Base-by-base conservation (phyloP, 257 asterid genomes). In the Coffea eugenioides region DNA sequence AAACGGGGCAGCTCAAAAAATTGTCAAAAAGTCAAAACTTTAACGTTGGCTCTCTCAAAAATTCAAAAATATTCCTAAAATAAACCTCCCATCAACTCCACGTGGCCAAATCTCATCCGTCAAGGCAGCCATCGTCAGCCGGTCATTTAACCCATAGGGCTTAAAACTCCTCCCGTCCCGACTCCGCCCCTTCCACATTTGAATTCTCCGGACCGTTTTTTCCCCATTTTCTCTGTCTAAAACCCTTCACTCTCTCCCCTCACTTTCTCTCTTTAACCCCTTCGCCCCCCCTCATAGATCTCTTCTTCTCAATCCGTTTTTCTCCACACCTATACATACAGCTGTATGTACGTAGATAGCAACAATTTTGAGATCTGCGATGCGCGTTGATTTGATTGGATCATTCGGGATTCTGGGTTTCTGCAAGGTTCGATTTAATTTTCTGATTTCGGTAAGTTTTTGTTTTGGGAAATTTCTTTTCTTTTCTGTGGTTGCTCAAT, bases 151-250 rank as follows among this genome's bases (percentile, higher is more conserved):
- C 64, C 77, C 72, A 82, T 66, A 80, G 48, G 83, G 88, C 34
- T 80, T 86, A 73, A 82, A 83, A 81, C 83, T 75, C 14, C 11
- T 73, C 56, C 9, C 10, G 14, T 71, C 23, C 7, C 3, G 6
- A 25, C 69, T 77, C 83, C 84, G 83, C 86, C 86, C 85, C 83
- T 71, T 77, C 76, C 45, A 61, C 67, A 69, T 90, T 90, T 89
- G 90, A 90, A 90, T 83, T 89, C 75, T 78, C 15, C 64, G 77
- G 86, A 84, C 90, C 90, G 90, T 86, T 86, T 84, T 76, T 56
- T 77, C 51, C 43, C 48, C 71, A 52, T 87, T 80, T 77, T 12
- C 31, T 74, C 71, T 71, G 85, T 46, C 82, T 78, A 77, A 78
- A 75, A 59, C 66, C 27, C 79, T 64, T 23, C 79, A 65, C 67